phyloP scores from a whole-genome alignment of 441 rosid genomes.

The Gossypium gossypioides region DNA sequence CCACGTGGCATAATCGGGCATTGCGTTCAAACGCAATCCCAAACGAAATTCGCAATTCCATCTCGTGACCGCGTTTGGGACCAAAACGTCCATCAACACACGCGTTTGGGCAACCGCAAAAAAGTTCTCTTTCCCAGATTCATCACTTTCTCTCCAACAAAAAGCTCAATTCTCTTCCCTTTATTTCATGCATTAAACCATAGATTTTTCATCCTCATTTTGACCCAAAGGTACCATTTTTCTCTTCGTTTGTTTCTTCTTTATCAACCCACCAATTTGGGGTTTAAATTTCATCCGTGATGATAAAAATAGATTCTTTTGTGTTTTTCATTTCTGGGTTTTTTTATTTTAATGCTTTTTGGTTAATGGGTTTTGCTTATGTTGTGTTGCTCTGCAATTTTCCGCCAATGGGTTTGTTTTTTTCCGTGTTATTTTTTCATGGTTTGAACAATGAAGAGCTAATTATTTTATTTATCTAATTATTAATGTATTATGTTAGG shows the following conservation, averaged over 20 bases:
- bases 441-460: background rate
- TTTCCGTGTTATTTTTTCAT: background rate
- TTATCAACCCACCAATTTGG: background rate
- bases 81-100: background rate
- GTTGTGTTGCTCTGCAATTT: background rate
- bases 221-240: background rate
- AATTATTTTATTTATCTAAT: background rate
- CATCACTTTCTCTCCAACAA: background rate
- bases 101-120: conserved; percentile 1
- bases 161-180: background rate
- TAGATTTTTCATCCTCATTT: background rate
- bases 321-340: background rate
- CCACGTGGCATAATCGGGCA: background rate
- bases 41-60: background rate
- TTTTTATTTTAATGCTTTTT: background rate
- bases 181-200: background rate
- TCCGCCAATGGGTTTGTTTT: background rate
- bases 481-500: background rate
- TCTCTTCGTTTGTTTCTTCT: background rate
- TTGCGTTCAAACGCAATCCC: background rate
- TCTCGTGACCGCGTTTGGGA: background rate
- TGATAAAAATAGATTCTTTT: background rate
- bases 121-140: background rate
- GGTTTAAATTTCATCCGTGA: background rate
- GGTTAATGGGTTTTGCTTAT: background rate